Base-by-base conservation (phyloP, 257 asterid species). In the Verbena officinalis region DNA sequence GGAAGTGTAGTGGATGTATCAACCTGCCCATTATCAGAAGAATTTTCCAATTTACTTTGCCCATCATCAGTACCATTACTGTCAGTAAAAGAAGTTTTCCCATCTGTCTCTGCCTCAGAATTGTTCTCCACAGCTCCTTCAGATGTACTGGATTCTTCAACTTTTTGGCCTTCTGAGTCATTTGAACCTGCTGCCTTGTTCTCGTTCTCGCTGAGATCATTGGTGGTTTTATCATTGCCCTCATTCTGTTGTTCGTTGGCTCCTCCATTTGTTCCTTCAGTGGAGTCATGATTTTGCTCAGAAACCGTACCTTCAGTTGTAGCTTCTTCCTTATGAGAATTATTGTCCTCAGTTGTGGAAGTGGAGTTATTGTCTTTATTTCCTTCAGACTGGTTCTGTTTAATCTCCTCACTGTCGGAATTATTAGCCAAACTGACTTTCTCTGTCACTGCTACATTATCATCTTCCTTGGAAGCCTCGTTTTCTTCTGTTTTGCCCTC, bases 1-100 rank as follows among this genome's bases (percentile, higher is more conserved):
- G 82, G 90, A 66, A 83, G 23, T 24, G 81, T 65, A 59, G 84
- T 55, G 15, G 94, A 46, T 0, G 87, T 65, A 59, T 78, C 81
- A 43, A 44, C 79, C 63, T 71, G 77, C 20, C 19, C 62, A 12
- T 55, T 52, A 33, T 71, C 64, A 1, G 62, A 30, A 48, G 81
- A 70, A 64, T 75, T 77, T 12, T 56, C 75, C 7, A 65, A 27
- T 17, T 55, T 80, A 73, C 54, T 86, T 50, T 81, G 70, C 7
- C 75, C 75, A 14, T 73, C 72, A 59, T 74, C 83, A 9, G 70
- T 65, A 34, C 80, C 80, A 30, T 83, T 83, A 63, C 81, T 75
- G 64, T 79, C 94, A 24, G 59, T 83, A 20, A 75, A 76, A 22
- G 88, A 81, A 15, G 79, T 68, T 21, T 65, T 76, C 62, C 64